phyloP scores from a whole-genome alignment of 257 asterid species.

The Primulina huaijiensis region DNA sequence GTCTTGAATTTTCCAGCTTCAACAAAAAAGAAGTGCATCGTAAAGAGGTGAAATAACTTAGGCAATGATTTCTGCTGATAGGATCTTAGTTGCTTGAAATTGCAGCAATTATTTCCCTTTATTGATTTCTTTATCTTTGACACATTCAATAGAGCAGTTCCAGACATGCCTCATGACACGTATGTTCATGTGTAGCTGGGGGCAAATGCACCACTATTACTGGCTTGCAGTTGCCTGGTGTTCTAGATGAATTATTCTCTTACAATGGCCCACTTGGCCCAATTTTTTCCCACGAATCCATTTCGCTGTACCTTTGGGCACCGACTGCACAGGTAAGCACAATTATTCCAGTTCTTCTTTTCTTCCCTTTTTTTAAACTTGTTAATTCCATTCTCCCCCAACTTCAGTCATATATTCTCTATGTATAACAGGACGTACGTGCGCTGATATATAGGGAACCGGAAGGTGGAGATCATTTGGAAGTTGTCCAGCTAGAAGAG shows the following conservation, averaged over 20 bases:
- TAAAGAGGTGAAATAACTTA: not conserved
- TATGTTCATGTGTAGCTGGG: constrained; percentile 43
- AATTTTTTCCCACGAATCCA: constrained; percentile 47
- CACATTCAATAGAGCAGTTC: constrained; percentile 1
- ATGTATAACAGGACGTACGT: constrained; percentile 52
- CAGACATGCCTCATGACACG: constrained; percentile 21
- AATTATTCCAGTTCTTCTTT: constrained; percentile 8
- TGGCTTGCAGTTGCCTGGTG: constrained; percentile 92
- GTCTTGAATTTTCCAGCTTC: not conserved
- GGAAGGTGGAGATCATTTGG: constrained; percentile 43
- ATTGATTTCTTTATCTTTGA: not conserved
- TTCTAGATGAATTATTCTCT: constrained; percentile 77
- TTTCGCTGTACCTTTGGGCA: constrained; percentile 84
- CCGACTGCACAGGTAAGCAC: constrained; percentile 87
- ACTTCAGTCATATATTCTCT: constrained; percentile 17
- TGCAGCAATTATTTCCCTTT: not conserved
- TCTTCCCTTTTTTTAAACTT: constrained; percentile 2
- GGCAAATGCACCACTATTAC: constrained; percentile 60
- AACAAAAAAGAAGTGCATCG: not conserved
- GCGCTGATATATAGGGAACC: constrained; percentile 59
- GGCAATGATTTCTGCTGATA: not conserved
- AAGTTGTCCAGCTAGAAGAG: constrained; percentile 67
- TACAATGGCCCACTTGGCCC: constrained; percentile 87
- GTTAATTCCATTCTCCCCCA: constrained; percentile 19
- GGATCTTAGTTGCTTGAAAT: constrained; percentile 8